Conservation (phyloP, 768 basidiomycete genomes). For the Tulasnella sp. region DNA sequence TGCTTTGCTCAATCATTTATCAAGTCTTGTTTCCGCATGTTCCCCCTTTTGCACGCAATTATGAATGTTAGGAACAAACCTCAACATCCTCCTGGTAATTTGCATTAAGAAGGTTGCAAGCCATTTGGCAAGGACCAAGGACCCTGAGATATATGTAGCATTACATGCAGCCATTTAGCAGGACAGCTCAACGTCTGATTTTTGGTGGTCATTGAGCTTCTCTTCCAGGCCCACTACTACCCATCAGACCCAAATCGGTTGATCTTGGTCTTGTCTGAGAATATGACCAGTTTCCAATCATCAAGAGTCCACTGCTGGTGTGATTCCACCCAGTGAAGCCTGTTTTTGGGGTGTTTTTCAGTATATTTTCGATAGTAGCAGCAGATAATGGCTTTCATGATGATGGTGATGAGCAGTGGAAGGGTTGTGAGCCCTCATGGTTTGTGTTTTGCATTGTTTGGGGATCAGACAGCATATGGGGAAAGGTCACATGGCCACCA, state of each 20-base stretch:
- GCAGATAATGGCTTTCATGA: neutral
- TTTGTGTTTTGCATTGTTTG: neutral
- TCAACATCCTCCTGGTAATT: too few relatives aligned
- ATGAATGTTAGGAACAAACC: too few relatives aligned
- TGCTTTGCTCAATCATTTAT: too few relatives aligned
- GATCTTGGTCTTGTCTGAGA: slow-evolving; percentile 20
- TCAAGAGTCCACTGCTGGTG: slow-evolving; percentile 22
- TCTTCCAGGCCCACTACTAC: slow-evolving; percentile 36
- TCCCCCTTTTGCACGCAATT: too few relatives aligned
- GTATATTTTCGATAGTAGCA: neutral
- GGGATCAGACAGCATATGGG: neutral
- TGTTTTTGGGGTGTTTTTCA: neutral
- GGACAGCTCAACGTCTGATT: too few relatives aligned
- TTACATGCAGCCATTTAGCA: slow-evolving; percentile 1
- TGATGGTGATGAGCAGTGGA: neutral
- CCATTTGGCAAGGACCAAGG: too few relatives aligned
- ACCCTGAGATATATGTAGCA: too few relatives aligned
- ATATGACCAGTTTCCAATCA: slow-evolving; percentile 23
- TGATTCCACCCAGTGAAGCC: slow-evolving; percentile 15
- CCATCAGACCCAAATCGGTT: slow-evolving; percentile 42
- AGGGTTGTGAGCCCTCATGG: neutral
- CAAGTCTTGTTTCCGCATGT: too few relatives aligned
- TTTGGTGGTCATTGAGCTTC: slow-evolving; percentile 6
- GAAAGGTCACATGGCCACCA: neutral
- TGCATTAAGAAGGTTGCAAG: too few relatives aligned